phyloP scores from a whole-genome alignment of 371 early-diverging fungal species.

The Haplosporangium sp. region DNA sequence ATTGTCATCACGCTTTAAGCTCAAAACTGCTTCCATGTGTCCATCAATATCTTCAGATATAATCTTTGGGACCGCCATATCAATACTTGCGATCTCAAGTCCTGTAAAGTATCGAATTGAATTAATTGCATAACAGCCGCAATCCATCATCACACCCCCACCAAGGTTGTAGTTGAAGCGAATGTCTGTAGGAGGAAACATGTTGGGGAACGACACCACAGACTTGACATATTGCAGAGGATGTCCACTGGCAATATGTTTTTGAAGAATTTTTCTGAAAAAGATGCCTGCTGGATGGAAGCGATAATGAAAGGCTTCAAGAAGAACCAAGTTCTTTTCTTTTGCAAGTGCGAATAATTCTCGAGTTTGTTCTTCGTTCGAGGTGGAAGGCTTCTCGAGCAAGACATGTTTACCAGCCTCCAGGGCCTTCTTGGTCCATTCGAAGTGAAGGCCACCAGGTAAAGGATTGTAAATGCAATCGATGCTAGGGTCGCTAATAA shows the following conservation, averaged over 20 bases:
- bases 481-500: constrained; percentile 57
- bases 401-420: constrained; percentile 58
- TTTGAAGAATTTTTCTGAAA: constrained; percentile 33
- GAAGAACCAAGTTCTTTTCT: constrained; percentile 52
- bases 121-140: constrained; percentile 57
- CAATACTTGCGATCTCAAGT: constrained; percentile 25
- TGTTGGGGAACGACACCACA: constrained; percentile 10
- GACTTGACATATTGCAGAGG: constrained; percentile 12
- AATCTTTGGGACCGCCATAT: constrained; percentile 28
- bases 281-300: constrained; percentile 55
- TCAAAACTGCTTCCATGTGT: constrained; percentile 27
- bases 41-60: constrained; percentile 34
- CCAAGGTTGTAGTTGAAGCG: constrained; percentile 57
- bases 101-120: constrained; percentile 49
- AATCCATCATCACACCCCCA: constrained; percentile 61
- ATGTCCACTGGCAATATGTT: constrained; percentile 27
- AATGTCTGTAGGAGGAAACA: constrained; percentile 53
- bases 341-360: constrained; percentile 34
- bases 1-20: constrained; percentile 9
- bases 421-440: constrained; percentile 59
- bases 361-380: constrained; percentile 54
- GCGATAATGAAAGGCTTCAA: constrained; percentile 63
- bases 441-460: constrained; percentile 61
- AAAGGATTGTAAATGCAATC: constrained; percentile 64
- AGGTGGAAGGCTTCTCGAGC: constrained; percentile 58